Percentiles rank a stretch among this genome's conserved stretches.
Conservation (phyloP, 768 basidiomycete genomes). For the Hygrocybe punicea region DNA sequence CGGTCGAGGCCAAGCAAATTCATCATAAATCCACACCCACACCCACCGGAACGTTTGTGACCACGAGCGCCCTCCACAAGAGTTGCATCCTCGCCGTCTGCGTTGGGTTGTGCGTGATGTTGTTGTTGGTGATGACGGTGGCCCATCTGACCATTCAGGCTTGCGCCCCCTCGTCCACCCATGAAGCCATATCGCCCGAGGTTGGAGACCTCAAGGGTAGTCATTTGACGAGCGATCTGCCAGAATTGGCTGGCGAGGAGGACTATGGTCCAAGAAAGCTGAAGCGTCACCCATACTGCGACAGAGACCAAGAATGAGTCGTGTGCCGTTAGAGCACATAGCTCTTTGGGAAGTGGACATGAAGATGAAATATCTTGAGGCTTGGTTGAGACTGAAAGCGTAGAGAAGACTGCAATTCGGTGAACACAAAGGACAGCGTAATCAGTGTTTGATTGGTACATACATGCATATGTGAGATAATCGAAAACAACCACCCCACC, state of each 20-base stretch:
- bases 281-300: conserved; percentile 81
- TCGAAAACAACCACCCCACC: conserved; percentile 77
- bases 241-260: conserved; percentile 83
- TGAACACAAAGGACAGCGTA: too few relatives aligned
- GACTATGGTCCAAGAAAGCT: conserved; percentile 91
- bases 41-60: conserved; percentile 49
- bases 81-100: conserved; percentile 48
- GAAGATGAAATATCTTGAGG: conserved; percentile 48
- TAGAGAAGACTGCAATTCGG: conserved; percentile 51
- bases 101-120: conserved; percentile 32
- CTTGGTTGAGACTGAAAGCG: conserved; percentile 36
- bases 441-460: too few relatives aligned
- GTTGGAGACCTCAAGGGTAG: conserved; percentile 93
- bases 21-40: conserved; percentile 71
- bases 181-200: conserved; percentile 94
- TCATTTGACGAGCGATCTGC: conserved; percentile 94
- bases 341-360: conserved; percentile 61
- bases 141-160: conserved; percentile 71
- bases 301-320: conserved; percentile 86
- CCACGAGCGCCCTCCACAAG: conserved; percentile 40
- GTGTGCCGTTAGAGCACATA: conserved; percentile 68
- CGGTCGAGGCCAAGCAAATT: conserved; percentile 90
- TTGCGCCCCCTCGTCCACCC: conserved; percentile 82
- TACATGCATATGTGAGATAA: conserved; percentile 79
- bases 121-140: conserved; percentile 53